phyloP scores from a whole-genome alignment of 257 asterid genomes.

The Solanum tarijense region DNA sequence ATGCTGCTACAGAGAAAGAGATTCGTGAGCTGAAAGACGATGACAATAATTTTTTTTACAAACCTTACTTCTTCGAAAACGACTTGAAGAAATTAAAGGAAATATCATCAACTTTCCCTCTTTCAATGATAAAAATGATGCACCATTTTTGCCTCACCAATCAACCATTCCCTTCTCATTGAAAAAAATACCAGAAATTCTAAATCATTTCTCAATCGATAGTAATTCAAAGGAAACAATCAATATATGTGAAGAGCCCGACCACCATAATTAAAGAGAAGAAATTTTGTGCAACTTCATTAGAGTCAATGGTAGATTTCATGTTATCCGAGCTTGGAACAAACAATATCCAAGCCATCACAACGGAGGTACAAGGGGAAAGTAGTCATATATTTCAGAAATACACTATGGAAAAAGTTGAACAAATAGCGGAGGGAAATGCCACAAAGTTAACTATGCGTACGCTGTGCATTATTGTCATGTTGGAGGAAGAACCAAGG shows the following conservation, averaged over 20 bases:
- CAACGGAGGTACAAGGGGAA: background rate
- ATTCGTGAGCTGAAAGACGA: no score
- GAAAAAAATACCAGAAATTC: background rate
- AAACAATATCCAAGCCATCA: background rate
- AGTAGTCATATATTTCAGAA: background rate
- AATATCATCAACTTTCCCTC: no score
- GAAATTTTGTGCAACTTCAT: background rate
- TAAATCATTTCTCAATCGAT: background rate
- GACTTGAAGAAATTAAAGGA: no score
- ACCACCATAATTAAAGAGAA: background rate
- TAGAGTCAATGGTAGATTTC: slow-evolving; percentile 1
- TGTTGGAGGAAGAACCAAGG: no score
- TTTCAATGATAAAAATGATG: no score
- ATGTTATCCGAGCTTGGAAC: background rate
- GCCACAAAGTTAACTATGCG: background rate
- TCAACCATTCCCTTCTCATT: background rate
- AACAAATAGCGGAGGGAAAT: background rate
- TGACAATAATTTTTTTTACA: no score
- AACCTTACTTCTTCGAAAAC: no score
- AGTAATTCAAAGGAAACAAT: background rate
- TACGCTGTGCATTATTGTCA: background rate
- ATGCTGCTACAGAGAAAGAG: no score
- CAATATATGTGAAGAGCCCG: background rate
- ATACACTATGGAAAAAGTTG: background rate
- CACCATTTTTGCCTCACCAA: background rate